phyloP scores from a whole-genome alignment of 108 stramenopile genomes.

The Fragilaria crotonensis region DNA sequence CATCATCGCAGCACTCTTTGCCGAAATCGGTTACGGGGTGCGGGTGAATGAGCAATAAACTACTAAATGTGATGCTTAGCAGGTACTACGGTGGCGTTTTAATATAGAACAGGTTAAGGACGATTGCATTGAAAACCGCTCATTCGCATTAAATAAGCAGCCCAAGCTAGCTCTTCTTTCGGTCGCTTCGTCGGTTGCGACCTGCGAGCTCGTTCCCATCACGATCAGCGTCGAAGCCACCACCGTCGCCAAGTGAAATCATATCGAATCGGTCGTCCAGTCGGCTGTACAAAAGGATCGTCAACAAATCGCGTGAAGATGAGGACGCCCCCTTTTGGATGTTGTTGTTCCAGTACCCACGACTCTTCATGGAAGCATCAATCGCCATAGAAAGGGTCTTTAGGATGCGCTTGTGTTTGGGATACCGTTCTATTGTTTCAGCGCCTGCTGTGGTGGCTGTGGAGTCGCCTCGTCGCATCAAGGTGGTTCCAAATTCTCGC shows the following conservation, averaged over 20 bases:
- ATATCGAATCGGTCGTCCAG: conserved; percentile 54
- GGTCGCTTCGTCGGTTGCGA: too few species aligned
- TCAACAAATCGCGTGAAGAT: conserved; percentile 9
- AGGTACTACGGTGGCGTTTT: too few species aligned
- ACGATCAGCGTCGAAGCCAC: too few species aligned
- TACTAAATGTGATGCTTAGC: too few species aligned
- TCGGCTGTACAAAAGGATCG: conserved; percentile 35
- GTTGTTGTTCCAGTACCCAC: conserved; percentile 23
- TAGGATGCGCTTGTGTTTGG: conserved; percentile 34
- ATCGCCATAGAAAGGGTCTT: conserved; percentile 44
- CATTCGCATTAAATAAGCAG: too few species aligned
- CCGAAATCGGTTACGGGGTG: too few species aligned
- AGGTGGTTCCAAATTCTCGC: conserved; percentile 39
- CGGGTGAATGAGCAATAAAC: too few species aligned
- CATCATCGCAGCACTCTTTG: background rate
- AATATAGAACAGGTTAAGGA: too few species aligned
- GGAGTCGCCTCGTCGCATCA: conserved; percentile 28
- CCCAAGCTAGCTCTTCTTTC: too few species aligned
- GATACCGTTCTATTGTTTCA: conserved; percentile 21
- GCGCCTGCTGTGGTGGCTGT: conserved; percentile 12
- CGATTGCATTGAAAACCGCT: too few species aligned
- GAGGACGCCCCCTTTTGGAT: too few species aligned
- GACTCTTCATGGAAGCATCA: conserved; percentile 31
- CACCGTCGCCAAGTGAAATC: conserved; percentile 24
- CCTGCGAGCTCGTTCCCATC: too few species aligned